Percentiles rank a stretch among this genome's conserved stretches.
Evolutionary conservation across 108 stramenopile species (phyloP).

Genomic region (Mediolabrus comicus): DNA sequence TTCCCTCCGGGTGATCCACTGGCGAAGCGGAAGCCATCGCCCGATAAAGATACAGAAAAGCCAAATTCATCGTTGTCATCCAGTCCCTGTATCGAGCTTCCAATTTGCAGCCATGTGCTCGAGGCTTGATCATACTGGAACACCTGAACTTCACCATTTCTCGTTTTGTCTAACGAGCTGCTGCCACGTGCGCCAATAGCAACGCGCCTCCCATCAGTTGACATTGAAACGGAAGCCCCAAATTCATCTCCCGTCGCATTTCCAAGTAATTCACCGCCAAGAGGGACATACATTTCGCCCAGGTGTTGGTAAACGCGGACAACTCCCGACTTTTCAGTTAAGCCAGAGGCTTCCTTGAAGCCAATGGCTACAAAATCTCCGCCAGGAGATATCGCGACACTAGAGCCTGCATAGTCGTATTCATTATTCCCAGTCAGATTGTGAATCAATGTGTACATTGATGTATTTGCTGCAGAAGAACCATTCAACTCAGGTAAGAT

Average conservation of each 20-base stretch:
- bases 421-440: conserved; percentile 1
- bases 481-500: too few species aligned
- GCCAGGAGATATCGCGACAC: conserved; percentile 16
- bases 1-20: conserved; percentile 32
- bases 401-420: conserved; percentile 19
- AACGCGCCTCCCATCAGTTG: conserved; percentile 29
- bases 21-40: conserved; percentile 31
- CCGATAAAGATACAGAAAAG: conserved; percentile 27
- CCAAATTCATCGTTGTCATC: conserved; percentile 30
- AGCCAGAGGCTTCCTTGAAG: conserved; percentile 19
- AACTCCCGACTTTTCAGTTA: conserved; percentile 9
- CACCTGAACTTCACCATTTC: conserved; percentile 25
- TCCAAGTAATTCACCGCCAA: conserved; percentile 28
- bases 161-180: conserved; percentile 9
- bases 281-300: conserved; percentile 10
- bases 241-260: conserved; percentile 26
- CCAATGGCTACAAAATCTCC: conserved; percentile 27
- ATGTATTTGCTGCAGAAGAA: neutral
- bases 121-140: conserved; percentile 15
- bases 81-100: conserved; percentile 30
- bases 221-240: conserved; percentile 33
- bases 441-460: conserved; percentile 4
- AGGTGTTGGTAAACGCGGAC: conserved; percentile 21
- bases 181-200: conserved; percentile 29
- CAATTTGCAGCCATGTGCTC: conserved; percentile 32